Evolutionary conservation across 164 flowering plant genomes (phyloP).

Genomic region (Chimonanthus salicifolius): DNA sequence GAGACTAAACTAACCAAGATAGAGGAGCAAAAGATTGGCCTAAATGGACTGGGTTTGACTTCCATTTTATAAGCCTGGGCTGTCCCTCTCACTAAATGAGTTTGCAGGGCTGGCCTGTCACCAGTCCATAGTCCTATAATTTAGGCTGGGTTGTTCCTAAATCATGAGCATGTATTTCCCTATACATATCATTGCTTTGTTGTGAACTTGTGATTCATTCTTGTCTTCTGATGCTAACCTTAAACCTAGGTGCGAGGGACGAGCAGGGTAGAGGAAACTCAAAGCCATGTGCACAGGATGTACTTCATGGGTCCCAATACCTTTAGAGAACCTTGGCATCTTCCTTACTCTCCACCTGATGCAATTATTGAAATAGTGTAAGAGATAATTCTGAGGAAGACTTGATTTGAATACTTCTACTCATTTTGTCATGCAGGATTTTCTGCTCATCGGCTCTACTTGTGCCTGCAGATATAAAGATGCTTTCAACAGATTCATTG

Average conservation of each 20-base stretch:
- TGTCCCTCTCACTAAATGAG: no score
- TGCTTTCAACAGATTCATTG: conserved; percentile 89
- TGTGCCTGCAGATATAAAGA: conserved; percentile 73
- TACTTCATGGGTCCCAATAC: conserved; percentile 96
- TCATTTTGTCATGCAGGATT: background rate
- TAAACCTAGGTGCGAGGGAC: conserved; percentile 65
- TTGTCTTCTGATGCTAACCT: conserved; percentile 3
- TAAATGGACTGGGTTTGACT: no score
- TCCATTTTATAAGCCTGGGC: no score
- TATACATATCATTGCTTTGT: background rate
- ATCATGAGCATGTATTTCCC: background rate
- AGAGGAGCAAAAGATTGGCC: no score
- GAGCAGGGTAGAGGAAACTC: conserved; percentile 72
- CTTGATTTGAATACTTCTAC: conserved; percentile 1
- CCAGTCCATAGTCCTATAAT: no score
- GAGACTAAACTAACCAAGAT: no score
- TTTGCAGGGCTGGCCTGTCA: background rate
- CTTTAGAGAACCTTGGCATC: conserved; percentile 98
- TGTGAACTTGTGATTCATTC: background rate
- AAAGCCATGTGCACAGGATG: conserved; percentile 84
- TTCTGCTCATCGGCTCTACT: background rate
- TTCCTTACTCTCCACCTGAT: conserved; percentile 86
- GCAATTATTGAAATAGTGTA: conserved; percentile 89
- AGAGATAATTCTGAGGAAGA: conserved; percentile 19
- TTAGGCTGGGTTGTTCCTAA: no score